Base-by-base conservation (phyloP, 306 rosid species). In the Boehmeria nivea region DNA sequence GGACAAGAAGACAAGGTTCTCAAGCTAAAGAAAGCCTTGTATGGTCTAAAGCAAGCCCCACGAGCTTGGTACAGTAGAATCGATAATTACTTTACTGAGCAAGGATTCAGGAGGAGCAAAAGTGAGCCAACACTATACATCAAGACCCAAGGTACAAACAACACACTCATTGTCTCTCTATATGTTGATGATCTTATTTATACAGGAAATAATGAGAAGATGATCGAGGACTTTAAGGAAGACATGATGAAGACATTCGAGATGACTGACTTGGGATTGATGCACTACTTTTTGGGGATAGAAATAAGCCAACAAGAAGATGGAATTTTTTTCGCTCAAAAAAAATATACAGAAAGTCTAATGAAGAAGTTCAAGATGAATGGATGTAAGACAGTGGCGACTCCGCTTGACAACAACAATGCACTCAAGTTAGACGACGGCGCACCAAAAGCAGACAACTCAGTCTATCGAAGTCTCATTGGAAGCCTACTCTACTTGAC, bases 231-330 rank as follows among this genome's bases (percentile, higher is more conserved):
- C 5, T 33, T 33, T 33, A 33, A 33, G 11, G 38, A 33, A 33
- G 38, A n/a, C n/a, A 17, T 17, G 16, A 33, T 31, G 27, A 54
- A 18, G 27, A 17, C 19, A 14, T 3, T 57, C 15, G n/a, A n/a
- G n/a, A n/a, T n/a, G n/a, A n/a, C n/a, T n/a, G 26, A 45, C 21
- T 33, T 61, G n/a, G 18, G 47, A 6, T 20, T 61, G 49, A 15
- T 61, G 47, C 66, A 61, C 19, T 36, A 48, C 16, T 61, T 48
- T 34, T 17, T 48, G 1, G 22, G 25, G 3, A 49, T 61, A 1
- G 38, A 34, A 5, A 61, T 48, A 13, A 33, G 11, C 4, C 24
- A 48, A 61, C 4, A 21, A 21, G 13, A 61, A 21, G 23, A 37
- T 1, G 12, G 38, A 15, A 54, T 43, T 5, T 65, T 65, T 3